Evolutionary conservation across 768 basidiomycete genomes (phyloP).

Genomic region (Clitopilus hobsonii): DNA sequence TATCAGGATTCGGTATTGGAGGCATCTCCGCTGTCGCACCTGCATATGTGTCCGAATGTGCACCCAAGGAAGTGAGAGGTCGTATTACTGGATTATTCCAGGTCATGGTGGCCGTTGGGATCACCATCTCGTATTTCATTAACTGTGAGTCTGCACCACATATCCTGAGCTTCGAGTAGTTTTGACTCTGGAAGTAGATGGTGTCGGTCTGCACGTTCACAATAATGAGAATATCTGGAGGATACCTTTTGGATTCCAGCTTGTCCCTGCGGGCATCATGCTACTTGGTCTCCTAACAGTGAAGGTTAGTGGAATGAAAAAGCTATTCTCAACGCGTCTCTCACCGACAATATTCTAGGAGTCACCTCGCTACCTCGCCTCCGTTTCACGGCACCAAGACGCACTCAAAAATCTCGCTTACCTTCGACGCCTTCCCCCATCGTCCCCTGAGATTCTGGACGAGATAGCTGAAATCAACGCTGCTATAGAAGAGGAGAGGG

Average conservation of each 20-base stretch:
- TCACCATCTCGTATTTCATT: constrained; percentile 82
- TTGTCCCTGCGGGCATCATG: constrained; percentile 78
- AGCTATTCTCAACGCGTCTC: constrained; percentile 17
- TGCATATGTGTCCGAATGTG: constrained; percentile 83
- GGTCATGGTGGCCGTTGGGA: constrained; percentile 81
- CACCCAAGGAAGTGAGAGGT: constrained; percentile 83
- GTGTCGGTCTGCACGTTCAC: constrained; percentile 51
- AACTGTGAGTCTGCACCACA: constrained; percentile 46
- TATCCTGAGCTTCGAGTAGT: background rate
- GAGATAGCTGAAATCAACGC: constrained; percentile 83
- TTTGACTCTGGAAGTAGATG: constrained; percentile 35
- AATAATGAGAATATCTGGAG: constrained; percentile 54
- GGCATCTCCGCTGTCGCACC: constrained; percentile 79
- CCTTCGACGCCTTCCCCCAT: constrained; percentile 43
- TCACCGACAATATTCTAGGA: no score
- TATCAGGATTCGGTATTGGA: constrained; percentile 80
- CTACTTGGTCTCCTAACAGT: constrained; percentile 61
- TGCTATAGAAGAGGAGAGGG: constrained; percentile 69
- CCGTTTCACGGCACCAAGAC: constrained; percentile 48
- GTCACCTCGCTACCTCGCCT: constrained; percentile 75
- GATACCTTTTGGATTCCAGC: constrained; percentile 73
- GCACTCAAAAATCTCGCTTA: constrained; percentile 61
- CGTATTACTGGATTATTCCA: constrained; percentile 85
- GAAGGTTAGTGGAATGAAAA: constrained; percentile 30
- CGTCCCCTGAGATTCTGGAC: constrained; percentile 41